Evolutionary conservation across 1,139 yeast genomes (phyloP), one percentile per base, ranked within the genome.

Genomic region (Meyerozyma smithsonii): DNA sequence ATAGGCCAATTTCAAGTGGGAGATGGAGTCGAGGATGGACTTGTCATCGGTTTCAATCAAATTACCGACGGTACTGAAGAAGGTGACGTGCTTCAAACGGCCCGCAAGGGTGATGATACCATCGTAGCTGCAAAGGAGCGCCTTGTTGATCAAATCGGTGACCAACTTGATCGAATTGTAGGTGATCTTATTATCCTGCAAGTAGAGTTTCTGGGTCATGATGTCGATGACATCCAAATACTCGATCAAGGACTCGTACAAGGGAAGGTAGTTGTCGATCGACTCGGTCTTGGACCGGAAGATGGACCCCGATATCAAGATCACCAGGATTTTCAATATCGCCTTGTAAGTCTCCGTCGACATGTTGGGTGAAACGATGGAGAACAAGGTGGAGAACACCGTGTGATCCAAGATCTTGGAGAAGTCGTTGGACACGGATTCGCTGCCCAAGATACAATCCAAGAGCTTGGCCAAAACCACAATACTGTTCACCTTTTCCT

Each of bases 401-500:
- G 62, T 55, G 20, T 61, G 58, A 52, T 75, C 79, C 50, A 75
- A 64, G 11, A 69, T 53, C 7, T 49, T 41, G 25, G 61, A 53
- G 44, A 73, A 64, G n/a, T 62, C 67, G 37, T 68, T 64, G 10
- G 70, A 61, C 18, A 58, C 59, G 1, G 74, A 70, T 11, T 71
- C 70, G 24, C 65, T 61, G 7, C 68, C 63, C 21, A 62, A 55
- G 18, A 69, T 55, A 45, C 70, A 67, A 41, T 77, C 81, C 39
- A 76, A 59, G 26, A 73, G 61, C 49, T 74, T 77, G 25, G 81
- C 78, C 41, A 77, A 59, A 6, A 76, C 77, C 11, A 76, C 77
- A 8, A 77, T 74, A 15, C 73, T 66, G 52, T 76, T 76, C 41
- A 74, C 75, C 48, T 72, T 73, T 45, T 74, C 80, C 47, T 72